These are phyloP conservation scores for Cutaneotrichosporon sp. DNA, from an alignment of 1,284 basidiomycete genomes.

Conservation along the genomic window DNA sequence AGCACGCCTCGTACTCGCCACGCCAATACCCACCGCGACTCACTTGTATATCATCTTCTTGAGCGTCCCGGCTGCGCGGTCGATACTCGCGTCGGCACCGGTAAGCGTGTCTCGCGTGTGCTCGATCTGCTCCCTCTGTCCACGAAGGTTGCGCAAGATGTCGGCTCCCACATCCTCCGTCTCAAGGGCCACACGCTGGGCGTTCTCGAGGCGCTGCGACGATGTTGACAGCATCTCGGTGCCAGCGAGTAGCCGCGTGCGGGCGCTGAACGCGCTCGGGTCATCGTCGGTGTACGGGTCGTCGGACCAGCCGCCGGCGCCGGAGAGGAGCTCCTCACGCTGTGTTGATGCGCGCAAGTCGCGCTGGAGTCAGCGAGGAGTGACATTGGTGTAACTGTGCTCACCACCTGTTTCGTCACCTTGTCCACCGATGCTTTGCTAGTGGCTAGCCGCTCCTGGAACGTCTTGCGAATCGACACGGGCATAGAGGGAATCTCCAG, in stretches of 20 bases:
- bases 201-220: slow-evolving; percentile 75
- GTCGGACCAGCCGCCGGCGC: slow-evolving; percentile 60
- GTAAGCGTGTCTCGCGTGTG: slow-evolving; percentile 70
- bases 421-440: slow-evolving; percentile 67
- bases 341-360: slow-evolving; percentile 47
- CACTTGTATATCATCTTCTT: slow-evolving; percentile 60
- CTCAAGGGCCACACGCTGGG: slow-evolving; percentile 87
- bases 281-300: slow-evolving; percentile 62
- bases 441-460: slow-evolving; percentile 65
- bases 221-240: slow-evolving; percentile 71
- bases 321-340: slow-evolving; percentile 49
- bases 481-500: slow-evolving; percentile 97
- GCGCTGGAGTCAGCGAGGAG: slow-evolving; percentile 43
- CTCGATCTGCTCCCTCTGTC: slow-evolving; percentile 92
- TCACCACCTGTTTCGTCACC: slow-evolving; percentile 67
- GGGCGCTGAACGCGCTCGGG: slow-evolving; percentile 50
- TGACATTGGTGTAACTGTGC: too few relatives aligned
- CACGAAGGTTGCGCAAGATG: slow-evolving; percentile 77
- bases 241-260: slow-evolving; percentile 71
- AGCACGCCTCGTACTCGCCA: too few relatives aligned
- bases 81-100: slow-evolving; percentile 56
- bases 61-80: slow-evolving; percentile 56
- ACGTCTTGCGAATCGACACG: slow-evolving; percentile 68
- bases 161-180: slow-evolving; percentile 94
- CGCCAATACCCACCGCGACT: slow-evolving; percentile 1